These are phyloP conservation scores for Erigeron philadelphicus DNA, from an alignment of 140 eudicot genomes.

Conservation along the genomic window DNA sequence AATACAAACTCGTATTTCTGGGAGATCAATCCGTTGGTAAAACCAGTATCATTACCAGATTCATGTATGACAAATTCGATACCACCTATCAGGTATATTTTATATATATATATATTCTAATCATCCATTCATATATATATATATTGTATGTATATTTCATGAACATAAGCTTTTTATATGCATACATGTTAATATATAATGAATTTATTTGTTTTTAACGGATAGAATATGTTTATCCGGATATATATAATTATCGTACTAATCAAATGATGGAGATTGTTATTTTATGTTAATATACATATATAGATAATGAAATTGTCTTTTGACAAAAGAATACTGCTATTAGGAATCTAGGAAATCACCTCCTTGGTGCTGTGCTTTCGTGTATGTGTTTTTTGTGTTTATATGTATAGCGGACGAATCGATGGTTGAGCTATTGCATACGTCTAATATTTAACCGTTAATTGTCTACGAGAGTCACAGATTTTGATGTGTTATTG, in stretches of 20 bases:
- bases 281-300: too few species aligned
- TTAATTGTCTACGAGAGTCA: background rate
- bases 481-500: background rate
- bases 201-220: background rate
- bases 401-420: background rate
- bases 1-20: slow-evolving; percentile 57
- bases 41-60: slow-evolving; percentile 69
- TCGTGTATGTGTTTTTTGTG: too few species aligned
- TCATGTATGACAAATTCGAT: slow-evolving; percentile 75
- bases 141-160: too few species aligned
- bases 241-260: background rate
- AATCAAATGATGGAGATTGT: background rate
- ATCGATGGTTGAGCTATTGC: background rate
- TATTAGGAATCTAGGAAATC: background rate
- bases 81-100: slow-evolving; percentile 61
- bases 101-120: too few species aligned
- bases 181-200: too few species aligned
- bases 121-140: too few species aligned
- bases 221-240: background rate
- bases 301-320: too few species aligned
- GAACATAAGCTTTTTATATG: too few species aligned
- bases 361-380: background rate
- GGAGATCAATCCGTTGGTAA: slow-evolving; percentile 80
- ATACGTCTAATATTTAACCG: background rate
- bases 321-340: too few species aligned